Evolutionary conservation across 768 basidiomycete genomes (phyloP).

Genomic region (Kwoniella mangroviensis): DNA sequence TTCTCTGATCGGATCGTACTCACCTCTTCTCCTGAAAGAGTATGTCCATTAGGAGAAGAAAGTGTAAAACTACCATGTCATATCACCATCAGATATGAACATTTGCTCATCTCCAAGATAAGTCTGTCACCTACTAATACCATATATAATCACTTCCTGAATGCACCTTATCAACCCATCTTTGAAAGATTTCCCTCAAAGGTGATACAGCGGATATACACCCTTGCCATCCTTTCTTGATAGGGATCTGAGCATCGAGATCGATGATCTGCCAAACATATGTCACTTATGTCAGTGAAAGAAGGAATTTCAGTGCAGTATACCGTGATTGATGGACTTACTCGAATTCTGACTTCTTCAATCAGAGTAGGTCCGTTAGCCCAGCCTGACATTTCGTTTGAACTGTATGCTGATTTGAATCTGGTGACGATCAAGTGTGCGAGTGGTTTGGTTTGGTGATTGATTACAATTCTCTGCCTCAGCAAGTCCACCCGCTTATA

Average conservation of each 20-base stretch:
- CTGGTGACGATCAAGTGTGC: background rate
- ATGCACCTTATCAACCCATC: background rate
- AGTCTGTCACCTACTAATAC: background rate
- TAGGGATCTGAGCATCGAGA: background rate
- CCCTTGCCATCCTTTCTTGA: constrained; percentile 3
- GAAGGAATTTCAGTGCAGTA: too few species aligned
- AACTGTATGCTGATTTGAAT: background rate
- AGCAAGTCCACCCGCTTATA: background rate
- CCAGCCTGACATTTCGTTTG: background rate
- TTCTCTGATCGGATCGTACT: background rate
- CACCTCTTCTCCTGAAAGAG: background rate
- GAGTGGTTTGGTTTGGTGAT: too few species aligned
- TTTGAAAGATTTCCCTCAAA: background rate
- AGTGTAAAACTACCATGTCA: background rate
- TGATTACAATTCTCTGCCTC: too few species aligned
- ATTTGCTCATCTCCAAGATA: too few species aligned
- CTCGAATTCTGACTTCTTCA: background rate
- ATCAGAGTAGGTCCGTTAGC: background rate
- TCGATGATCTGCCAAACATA: constrained; percentile 1
- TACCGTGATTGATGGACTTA: background rate
- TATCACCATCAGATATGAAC: background rate
- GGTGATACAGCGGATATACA: constrained; percentile 4
- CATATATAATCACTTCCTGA: background rate
- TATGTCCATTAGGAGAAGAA: background rate
- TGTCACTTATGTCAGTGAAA: too few species aligned